Evolutionary conservation across 192 early-diverging fungal species (phyloP), one percentile per base, ranked within the genome.

Genomic region (Coemansia sp.): DNA sequence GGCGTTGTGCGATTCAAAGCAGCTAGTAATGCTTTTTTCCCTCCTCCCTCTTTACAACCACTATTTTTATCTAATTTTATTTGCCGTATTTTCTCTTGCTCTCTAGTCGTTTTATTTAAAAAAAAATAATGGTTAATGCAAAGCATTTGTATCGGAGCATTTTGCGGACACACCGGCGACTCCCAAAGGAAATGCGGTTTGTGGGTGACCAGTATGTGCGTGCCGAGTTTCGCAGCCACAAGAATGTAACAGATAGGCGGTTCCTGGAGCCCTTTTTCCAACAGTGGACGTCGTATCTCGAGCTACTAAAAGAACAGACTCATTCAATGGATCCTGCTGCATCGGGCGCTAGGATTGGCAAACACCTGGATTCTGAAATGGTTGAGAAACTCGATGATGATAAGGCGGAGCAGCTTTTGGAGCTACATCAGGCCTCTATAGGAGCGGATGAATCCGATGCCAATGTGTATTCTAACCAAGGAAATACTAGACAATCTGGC

Each of bases 181-280:
- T 77, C 29, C 73, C 73, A 9, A 61, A 55, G 9, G 58, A 70
- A 37, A 65, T 77, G 40, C 56, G 73, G 45, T 77, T 70, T 59
- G 58, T 77, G n/a, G 73, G 73, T 15, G 73, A 77, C 55, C 66
- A 77, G 46, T 77, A 77, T 38, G 73, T 77, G 25, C 55, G 62
- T 9, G 51, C 61, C 11, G 73, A 77, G 54, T 77, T 77, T 35
- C 50, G 67, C 29, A 77, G 55, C 49, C 73, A 77, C 44, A 47
- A 49, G 17, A 41, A 50, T 9, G 63, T 77, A 11, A 71, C 54
- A 4, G 73, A 77, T 13, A 50, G 50, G 35, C 58, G 51, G 44
- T 67, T 47, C 30, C 42, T 77, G 20, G 62, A 58, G 6, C 73
- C 53, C 17, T 77, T 77, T 28, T 77, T 71, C 28, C 30, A 44